Evolutionary conservation across 2,329 filamentous ascomycete species (phyloP).

Genomic region (Cryphonectria radicalis): DNA sequence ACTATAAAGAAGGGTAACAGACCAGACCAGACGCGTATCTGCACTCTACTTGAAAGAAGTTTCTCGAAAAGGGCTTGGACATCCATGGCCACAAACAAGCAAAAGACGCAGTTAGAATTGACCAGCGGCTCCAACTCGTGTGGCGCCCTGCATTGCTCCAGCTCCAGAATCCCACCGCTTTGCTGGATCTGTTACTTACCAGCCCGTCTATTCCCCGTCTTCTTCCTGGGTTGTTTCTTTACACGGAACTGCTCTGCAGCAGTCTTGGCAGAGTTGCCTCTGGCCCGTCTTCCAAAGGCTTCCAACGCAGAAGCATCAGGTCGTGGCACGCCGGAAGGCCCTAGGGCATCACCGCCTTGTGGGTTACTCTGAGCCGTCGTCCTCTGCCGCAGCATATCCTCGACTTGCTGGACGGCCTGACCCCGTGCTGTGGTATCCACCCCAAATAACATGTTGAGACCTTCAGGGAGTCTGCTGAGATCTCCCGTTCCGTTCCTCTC

Average conservation of each 20-base stretch:
- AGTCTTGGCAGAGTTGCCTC: neutral
- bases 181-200: neutral
- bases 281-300: neutral
- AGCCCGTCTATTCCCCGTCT: too few species aligned
- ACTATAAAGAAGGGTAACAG: neutral
- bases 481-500: neutral
- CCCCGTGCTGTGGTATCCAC: neutral
- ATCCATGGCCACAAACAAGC: neutral
- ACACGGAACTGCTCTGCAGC: neutral
- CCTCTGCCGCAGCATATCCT: conserved; percentile 17
- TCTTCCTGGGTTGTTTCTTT: neutral
- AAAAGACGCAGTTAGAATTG: neutral
- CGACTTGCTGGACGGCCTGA: conserved; percentile 13
- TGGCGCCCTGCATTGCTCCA: too few species aligned
- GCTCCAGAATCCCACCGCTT: neutral
- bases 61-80: neutral
- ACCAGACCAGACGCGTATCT: neutral
- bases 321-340: neutral
- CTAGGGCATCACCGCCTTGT: neutral
- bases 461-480: neutral
- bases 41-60: neutral
- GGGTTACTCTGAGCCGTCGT: neutral
- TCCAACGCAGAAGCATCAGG: neutral
- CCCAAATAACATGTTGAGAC: neutral
- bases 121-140: neutral